Conservation (phyloP, 2,329 filamentous ascomycete species). For the Exophiala bonariae region DNA sequence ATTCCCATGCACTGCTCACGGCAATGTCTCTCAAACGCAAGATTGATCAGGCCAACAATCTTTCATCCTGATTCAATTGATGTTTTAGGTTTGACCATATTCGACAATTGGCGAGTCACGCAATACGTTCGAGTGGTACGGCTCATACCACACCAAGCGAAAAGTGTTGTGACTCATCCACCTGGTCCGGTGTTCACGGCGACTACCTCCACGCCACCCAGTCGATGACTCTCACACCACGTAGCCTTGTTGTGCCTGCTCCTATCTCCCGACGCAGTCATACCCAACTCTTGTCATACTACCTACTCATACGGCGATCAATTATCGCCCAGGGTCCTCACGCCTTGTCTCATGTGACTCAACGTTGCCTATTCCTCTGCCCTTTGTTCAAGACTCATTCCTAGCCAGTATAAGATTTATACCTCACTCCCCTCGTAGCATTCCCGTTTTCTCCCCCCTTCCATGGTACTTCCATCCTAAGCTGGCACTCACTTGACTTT, state of each 20-base stretch:
- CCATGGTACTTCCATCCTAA: not conserved
- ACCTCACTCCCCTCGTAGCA: slow-evolving; percentile 7
- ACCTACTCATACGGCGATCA: not conserved
- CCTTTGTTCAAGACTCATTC: slow-evolving; percentile 2
- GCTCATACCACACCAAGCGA: slow-evolving; percentile 9
- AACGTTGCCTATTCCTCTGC: slow-evolving; percentile 10
- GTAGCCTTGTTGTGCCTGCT: slow-evolving; percentile 16
- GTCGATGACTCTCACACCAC: slow-evolving; percentile 21
- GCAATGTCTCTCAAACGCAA: no score
- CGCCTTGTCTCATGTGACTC: slow-evolving; percentile 23
- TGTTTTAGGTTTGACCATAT: not conserved
- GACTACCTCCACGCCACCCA: slow-evolving; percentile 15
- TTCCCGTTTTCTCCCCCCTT: slow-evolving; percentile 1
- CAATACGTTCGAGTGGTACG: not conserved
- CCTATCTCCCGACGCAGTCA: slow-evolving; percentile 13
- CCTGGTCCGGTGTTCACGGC: slow-evolving; percentile 12
- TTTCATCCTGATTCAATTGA: not conserved
- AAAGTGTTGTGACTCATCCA: slow-evolving; percentile 20
- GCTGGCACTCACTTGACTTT: slow-evolving; percentile 21
- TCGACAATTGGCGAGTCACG: not conserved
- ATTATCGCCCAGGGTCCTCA: not conserved
- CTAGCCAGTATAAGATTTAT: slow-evolving; percentile 11
- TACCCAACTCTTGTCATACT: slow-evolving; percentile 15
- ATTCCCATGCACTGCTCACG: no score
- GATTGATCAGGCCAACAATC: no score